Evolutionary conservation across 345 rosid species (phyloP).

Genomic region (Viola odorata): DNA sequence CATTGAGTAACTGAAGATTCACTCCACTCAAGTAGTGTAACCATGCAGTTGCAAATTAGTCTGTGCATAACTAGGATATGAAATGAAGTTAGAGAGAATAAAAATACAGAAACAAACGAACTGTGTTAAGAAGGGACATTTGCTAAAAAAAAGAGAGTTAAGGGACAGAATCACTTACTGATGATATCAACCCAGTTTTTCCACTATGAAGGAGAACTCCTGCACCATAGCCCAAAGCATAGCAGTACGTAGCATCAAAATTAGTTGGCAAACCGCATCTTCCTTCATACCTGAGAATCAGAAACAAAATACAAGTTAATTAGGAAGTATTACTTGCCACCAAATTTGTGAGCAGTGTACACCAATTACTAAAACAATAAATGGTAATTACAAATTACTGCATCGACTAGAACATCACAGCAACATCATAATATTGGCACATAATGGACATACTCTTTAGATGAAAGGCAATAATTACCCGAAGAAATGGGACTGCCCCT

Average conservation of each 20-base stretch:
- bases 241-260: conserved; percentile 87
- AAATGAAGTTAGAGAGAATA: conserved; percentile 1
- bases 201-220: conserved; percentile 85
- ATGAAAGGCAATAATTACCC: conserved; percentile 43
- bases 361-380: not conserved
- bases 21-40: too few species aligned
- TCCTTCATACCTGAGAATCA: conserved; percentile 74
- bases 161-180: conserved; percentile 38
- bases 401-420: not conserved
- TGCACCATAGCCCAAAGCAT: conserved; percentile 85
- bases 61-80: not conserved
- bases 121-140: not conserved
- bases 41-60: too few species aligned
- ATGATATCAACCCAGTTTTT: conserved; percentile 84
- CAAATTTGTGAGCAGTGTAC: too few species aligned
- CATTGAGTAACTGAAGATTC: too few species aligned
- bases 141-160: not conserved
- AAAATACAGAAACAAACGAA: not conserved
- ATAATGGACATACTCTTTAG: not conserved
- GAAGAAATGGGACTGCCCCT: conserved; percentile 91
- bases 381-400: not conserved
- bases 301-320: not conserved
- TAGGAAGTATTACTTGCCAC: not conserved
- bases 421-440: not conserved
- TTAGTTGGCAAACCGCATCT: conserved; percentile 96